Percentiles rank a stretch among this genome's conserved stretches.
Conservation (phyloP, 2,329 filamentous ascomycete species). For the Exophiala sp. region DNA sequence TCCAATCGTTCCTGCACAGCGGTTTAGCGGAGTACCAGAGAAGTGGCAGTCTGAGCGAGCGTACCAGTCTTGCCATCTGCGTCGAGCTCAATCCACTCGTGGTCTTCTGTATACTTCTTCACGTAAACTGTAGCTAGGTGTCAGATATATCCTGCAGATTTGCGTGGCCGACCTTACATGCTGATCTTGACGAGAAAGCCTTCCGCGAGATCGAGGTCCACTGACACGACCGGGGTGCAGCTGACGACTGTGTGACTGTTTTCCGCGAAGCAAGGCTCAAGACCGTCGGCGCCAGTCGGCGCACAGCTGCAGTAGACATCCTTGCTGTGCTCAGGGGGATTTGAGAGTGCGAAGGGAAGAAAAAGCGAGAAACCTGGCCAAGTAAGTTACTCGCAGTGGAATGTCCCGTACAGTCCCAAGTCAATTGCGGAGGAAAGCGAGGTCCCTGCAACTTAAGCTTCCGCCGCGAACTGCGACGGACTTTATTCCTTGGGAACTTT, state of each 20-base stretch:
- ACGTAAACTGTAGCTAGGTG: slow-evolving; percentile 35
- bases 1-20: slow-evolving; percentile 60
- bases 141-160: background rate
- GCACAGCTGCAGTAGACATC: slow-evolving; percentile 14
- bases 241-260: slow-evolving; percentile 3
- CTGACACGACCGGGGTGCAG: slow-evolving; percentile 1
- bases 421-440: no score
- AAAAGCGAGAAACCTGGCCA: background rate
- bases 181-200: slow-evolving; percentile 17
- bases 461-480: background rate
- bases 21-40: background rate
- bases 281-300: slow-evolving; percentile 15
- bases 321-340: background rate
- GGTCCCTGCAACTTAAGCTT: no score
- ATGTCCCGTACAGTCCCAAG: no score
- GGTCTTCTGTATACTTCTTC: slow-evolving; percentile 92
- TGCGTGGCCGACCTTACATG: slow-evolving; percentile 15
- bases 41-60: slow-evolving; percentile 17
- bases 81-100: slow-evolving; percentile 94
- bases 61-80: slow-evolving; percentile 75
- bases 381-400: no score
- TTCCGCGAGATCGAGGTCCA: slow-evolving; percentile 4
- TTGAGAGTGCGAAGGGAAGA: background rate
- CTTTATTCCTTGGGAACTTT: slow-evolving; percentile 3
- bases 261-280: slow-evolving; percentile 6